phyloP scores from a whole-genome alignment of 2,329 filamentous ascomycete species.

The Ambrosiella beaveri region DNA sequence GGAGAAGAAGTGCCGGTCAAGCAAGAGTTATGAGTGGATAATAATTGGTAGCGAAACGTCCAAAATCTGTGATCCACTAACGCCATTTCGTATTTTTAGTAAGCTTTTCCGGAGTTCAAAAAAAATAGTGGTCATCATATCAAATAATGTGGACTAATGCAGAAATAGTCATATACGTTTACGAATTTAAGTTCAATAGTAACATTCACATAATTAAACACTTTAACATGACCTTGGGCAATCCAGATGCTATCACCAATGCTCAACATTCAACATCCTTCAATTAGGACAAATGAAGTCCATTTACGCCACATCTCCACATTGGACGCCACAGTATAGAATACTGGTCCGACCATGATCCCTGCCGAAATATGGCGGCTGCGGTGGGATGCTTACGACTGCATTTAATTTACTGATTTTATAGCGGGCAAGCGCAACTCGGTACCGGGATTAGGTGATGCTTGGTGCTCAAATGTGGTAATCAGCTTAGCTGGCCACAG shows the following conservation, averaged over 20 bases:
- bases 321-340: background rate
- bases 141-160: too few relatives aligned
- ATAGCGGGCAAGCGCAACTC: background rate
- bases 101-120: too few relatives aligned
- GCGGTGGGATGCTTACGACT: background rate
- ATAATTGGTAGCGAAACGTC: background rate
- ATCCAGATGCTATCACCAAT: background rate
- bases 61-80: background rate
- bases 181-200: too few relatives aligned
- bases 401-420: background rate
- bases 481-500: constrained; percentile 1
- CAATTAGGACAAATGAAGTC: background rate
- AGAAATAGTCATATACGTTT: too few relatives aligned
- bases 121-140: too few relatives aligned
- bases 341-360: background rate
- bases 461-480: background rate
- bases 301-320: background rate
- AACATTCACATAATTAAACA: too few relatives aligned
- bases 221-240: background rate
- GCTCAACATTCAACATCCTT: background rate
- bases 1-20: background rate
- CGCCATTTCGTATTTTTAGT: too few relatives aligned
- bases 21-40: background rate
- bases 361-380: background rate
- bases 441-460: too few relatives aligned